Base-by-base conservation (phyloP, 1,139 yeast genomes). In the Blastobotrys raffinosifermentans region DNA sequence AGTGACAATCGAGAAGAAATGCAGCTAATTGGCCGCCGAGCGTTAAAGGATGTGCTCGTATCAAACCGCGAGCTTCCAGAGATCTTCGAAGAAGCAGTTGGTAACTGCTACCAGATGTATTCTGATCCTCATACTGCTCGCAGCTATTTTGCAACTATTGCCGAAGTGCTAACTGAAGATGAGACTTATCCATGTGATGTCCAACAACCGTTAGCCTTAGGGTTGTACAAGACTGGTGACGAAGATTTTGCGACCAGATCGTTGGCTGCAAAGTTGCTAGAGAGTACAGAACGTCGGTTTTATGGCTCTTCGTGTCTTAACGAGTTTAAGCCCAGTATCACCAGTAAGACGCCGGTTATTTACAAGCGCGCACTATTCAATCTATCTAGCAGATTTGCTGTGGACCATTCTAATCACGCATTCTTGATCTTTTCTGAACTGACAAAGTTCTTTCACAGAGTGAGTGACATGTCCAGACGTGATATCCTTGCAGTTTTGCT, bases 401-500 rank as follows among this genome's bases (percentile, higher is more conserved):
- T 73, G 1, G 64, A 69, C 9, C 75, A 75, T 46, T 70, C 84
- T 0, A 77, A 72, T 17, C 77, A 73, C 38, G 73, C 77, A 8
- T 73, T 71, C 46, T 67, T 67, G 38, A 69, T 83, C 46, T 77
- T 85, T 39, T 82, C 93, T 23, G 84, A 81, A 54, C 65, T 86
- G 54, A 77, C 91, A 0, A 72, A 73, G 66, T 75, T 75, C 46
- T 83, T 84, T 51, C 78, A 77, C 47, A 61, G 72, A 15, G 93
- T 83, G 3, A 74, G 71, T 21, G 66, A 61, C 31, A 63, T 73
- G 57, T 69, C 76, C 1, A 72, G 93, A 51, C 74, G 86, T 40
- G 96, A 87, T 57, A 72, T 91, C 11, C 63, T 89, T 40, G 78
- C 93, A 0, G 79, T 89, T 20, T 61, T 91, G 39, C 66, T 85